Evolutionary conservation across 2,329 filamentous ascomycete species (phyloP), one percentile per base, ranked within the genome.

Genomic region (Diaporthe caulivora): DNA sequence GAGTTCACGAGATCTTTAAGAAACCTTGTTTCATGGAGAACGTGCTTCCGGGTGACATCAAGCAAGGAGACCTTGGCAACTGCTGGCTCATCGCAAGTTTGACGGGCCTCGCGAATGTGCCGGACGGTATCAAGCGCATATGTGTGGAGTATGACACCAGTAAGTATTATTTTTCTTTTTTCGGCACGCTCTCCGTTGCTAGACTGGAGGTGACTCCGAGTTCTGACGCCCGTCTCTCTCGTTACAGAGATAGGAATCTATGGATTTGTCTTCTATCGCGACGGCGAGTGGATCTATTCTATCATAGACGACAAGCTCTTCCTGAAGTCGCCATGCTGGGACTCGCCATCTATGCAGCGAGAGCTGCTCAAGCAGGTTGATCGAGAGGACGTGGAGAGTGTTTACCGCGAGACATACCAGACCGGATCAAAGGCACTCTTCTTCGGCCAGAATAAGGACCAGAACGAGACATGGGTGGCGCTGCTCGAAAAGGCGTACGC

Each of bases 301-400:
- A 95, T 98, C 75, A 91, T 98, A 74, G 95, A 98, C 79, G 95
- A 98, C 82, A 97, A 97, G 83, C 87, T 98, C 3, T 97, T 94
- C 80, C 88, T 97, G 24, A 94, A 92, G 74, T 94, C 93, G 1
- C 93, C 94, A 6, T 92, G 93, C 79, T 97, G 94, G 85, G 94
- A 97, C 76, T 93, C 94, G 44, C 92, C 91, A 1, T 92, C 93
- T 67, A 88, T 93, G 80, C 93, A 95, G 79, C 90, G 94, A 51
- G 89, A 93, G 70, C 86, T 95, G 31, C 89, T 95, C 79, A 90
- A 95, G 78, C 92, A 95, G 78, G 91, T 94, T 62, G 93, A 94
- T 79, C 90, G 92, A 71, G 91, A 92, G 68, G 92, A 94, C 68
- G 90, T 92, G 58, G 86, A 89, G 76, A 85, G 87, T 26, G 86